phyloP scores from a whole-genome alignment of 768 basidiomycete species.

The Pleurotus citrinopileatus region DNA sequence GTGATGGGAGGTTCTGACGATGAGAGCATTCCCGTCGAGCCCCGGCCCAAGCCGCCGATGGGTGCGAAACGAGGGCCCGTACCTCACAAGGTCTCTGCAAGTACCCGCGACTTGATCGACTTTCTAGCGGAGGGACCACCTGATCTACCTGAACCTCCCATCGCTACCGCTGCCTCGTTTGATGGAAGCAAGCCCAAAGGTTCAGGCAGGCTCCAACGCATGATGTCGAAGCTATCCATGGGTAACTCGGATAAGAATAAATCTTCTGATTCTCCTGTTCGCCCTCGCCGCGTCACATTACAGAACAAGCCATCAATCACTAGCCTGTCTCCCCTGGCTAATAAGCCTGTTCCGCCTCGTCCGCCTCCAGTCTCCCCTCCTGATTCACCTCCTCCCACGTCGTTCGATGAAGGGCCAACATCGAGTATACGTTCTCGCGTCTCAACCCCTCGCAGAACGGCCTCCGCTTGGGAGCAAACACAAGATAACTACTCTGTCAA shows the following conservation, averaged over 20 bases:
- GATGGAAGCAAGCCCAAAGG: slow-evolving; percentile 53
- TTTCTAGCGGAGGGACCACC: slow-evolving; percentile 57
- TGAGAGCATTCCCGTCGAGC: slow-evolving; percentile 35
- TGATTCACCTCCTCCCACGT: slow-evolving; percentile 42
- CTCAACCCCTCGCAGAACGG: slow-evolving; percentile 25
- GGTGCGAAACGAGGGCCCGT: slow-evolving; percentile 18
- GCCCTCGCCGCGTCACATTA: not conserved
- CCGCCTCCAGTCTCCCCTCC: slow-evolving; percentile 39
- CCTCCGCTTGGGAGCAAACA: slow-evolving; percentile 24
- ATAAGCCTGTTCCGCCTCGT: slow-evolving; percentile 60
- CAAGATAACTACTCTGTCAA: not conserved
- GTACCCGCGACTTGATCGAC: slow-evolving; percentile 54
- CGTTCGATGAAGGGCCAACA: slow-evolving; percentile 32
- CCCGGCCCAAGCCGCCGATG: slow-evolving; percentile 18
- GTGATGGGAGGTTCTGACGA: slow-evolving; percentile 70
- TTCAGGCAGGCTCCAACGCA: slow-evolving; percentile 67
- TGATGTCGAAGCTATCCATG: slow-evolving; percentile 77
- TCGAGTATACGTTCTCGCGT: slow-evolving; percentile 21
- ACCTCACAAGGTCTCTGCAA: slow-evolving; percentile 33
- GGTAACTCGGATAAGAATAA: slow-evolving; percentile 36
- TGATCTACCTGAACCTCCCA: slow-evolving; percentile 27
- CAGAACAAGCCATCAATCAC: slow-evolving; percentile 11
- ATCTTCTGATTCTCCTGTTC: slow-evolving; percentile 7
- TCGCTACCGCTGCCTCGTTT: slow-evolving; percentile 52
- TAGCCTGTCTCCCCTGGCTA: slow-evolving; percentile 43